Evolutionary conservation across 2,329 filamentous ascomycete species (phyloP).

Genomic region (Ophiostoma piceae): DNA sequence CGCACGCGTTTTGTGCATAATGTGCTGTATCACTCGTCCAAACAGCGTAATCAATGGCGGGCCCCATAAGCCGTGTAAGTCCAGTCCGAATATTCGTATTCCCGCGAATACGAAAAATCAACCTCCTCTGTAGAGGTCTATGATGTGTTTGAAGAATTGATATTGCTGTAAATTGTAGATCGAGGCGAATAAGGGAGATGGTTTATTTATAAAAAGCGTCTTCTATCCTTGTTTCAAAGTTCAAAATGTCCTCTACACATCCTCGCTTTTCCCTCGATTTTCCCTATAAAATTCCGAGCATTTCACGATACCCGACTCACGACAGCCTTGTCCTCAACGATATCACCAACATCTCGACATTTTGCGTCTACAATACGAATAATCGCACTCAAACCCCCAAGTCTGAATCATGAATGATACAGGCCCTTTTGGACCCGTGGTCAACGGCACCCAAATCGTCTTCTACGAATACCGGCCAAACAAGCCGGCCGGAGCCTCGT

Average conservation of each 20-base stretch:
- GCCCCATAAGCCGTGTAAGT: neutral
- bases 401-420: neutral
- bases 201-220: neutral
- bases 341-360: neutral
- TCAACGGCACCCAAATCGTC: neutral
- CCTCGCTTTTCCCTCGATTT: neutral
- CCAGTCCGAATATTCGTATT: neutral
- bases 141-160: neutral
- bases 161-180: neutral
- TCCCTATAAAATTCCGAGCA: neutral
- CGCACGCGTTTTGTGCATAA: neutral
- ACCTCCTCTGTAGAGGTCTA: neutral
- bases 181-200: neutral
- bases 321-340: neutral
- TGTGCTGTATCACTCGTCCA: neutral
- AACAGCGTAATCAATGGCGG: neutral
- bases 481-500: neutral
- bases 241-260: neutral
- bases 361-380: neutral
- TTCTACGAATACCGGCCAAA: neutral
- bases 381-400: neutral
- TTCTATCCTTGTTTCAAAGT: neutral
- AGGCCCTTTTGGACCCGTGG: neutral
- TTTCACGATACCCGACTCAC: neutral
- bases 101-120: neutral